These are phyloP conservation scores for Sistotremastrum suecicum DNA, from an alignment of 768 basidiomycete genomes.

Conservation along the genomic window DNA sequence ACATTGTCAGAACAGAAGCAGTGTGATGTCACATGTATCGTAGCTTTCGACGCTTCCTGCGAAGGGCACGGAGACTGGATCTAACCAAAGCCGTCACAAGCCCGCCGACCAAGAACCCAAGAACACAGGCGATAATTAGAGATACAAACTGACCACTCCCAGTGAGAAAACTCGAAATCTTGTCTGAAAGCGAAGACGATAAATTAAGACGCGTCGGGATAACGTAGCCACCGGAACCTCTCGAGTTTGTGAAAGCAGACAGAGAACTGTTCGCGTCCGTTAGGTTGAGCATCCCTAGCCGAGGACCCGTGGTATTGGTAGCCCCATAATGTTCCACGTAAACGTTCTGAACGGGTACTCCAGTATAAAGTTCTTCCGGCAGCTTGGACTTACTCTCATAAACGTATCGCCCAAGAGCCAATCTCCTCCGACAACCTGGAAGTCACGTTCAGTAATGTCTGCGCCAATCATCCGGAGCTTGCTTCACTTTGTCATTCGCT, in stretches of 20 bases:
- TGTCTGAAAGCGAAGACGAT: conserved; percentile 2
- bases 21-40: not conserved
- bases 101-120: conserved; percentile 22
- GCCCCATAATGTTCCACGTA: conserved; percentile 34
- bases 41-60: not conserved
- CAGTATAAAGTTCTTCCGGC: conserved; percentile 4
- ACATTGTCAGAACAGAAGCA: not conserved
- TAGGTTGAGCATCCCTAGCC: conserved; percentile 30
- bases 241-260: conserved; percentile 23
- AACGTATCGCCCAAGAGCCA: conserved; percentile 51
- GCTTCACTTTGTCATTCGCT: conserved; percentile 31
- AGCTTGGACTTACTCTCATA: conserved; percentile 27
- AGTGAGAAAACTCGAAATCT: conserved; percentile 15
- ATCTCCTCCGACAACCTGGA: conserved; percentile 38
- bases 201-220: not conserved
- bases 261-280: conserved; percentile 26
- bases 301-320: conserved; percentile 24
- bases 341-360: conserved; percentile 28
- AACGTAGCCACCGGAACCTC: conserved; percentile 20
- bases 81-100: conserved; percentile 23
- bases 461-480: not conserved
- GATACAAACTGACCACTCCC: conserved; percentile 17
- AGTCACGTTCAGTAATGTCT: not conserved
- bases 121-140: conserved; percentile 6
- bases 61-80: conserved; percentile 9